phyloP scores from a whole-genome alignment of 2,329 filamentous ascomycete species.

The Botrytis pseudocinerea region DNA sequence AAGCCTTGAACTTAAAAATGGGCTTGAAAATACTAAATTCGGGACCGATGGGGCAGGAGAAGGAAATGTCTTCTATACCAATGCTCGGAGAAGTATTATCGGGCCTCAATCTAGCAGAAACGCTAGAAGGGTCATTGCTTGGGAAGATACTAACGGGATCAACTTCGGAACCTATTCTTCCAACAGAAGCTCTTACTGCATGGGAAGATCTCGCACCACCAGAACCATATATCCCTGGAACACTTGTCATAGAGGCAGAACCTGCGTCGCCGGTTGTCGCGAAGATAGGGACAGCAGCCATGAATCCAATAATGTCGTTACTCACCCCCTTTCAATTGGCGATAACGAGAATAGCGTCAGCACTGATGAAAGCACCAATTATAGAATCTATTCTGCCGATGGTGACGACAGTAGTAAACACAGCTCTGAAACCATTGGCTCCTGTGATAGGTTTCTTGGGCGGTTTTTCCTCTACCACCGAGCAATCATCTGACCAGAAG shows the following conservation, averaged over 20 bases:
- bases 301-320: neutral
- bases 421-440: neutral
- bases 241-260: too few species aligned
- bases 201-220: neutral
- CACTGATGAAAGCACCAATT: neutral
- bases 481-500: too few species aligned
- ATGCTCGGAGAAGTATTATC: neutral
- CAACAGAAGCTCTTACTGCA: neutral
- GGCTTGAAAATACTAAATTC: neutral
- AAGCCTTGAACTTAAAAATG: neutral
- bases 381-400: neutral
- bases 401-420: neutral
- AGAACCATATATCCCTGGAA: neutral
- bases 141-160: neutral
- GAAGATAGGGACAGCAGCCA: neutral
- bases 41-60: too few species aligned
- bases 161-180: neutral
- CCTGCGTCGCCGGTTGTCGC: neutral
- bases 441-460: neutral
- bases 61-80: neutral
- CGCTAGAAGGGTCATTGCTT: constrained; percentile 2
- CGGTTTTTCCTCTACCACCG: neutral
- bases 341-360: neutral
- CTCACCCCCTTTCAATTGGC: neutral
- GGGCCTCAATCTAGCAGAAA: neutral